Percentiles rank a stretch among this genome's conserved stretches.
phyloP scores from a whole-genome alignment of 129 eudicot species.

The Saposhnikovia divaricata region DNA sequence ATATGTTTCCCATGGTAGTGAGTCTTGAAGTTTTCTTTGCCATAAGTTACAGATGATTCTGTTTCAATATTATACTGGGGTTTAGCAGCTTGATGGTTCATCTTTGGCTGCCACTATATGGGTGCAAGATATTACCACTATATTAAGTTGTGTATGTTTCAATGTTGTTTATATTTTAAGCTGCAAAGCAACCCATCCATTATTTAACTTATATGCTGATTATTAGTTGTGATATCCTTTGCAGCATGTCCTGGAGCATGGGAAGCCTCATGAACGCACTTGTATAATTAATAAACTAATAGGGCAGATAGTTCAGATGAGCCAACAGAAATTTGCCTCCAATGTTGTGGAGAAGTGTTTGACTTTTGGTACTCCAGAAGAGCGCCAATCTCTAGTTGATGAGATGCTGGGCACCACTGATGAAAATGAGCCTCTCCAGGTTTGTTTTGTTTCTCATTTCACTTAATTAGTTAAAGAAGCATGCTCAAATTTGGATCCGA shows the following conservation, averaged over 20 bases:
- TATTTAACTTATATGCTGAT: background rate
- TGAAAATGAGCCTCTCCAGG: conserved; percentile 99
- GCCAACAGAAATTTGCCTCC: conserved; percentile 97
- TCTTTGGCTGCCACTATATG: background rate
- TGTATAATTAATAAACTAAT: conserved; percentile 56
- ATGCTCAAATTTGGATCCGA: background rate
- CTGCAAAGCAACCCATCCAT: background rate
- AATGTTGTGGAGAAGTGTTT: conserved; percentile 93
- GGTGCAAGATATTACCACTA: background rate
- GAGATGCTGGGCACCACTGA: conserved; percentile 94
- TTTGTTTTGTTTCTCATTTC: conserved; percentile 8
- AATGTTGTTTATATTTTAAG: background rate
- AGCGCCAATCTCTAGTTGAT: conserved; percentile 68
- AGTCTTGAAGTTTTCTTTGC: background rate
- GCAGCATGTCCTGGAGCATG: conserved; percentile 94
- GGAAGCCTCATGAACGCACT: conserved; percentile 77
- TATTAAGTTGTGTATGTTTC: background rate
- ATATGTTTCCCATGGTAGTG: background rate
- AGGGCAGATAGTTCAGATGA: conserved; percentile 90
- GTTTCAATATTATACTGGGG: background rate
- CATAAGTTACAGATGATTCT: background rate
- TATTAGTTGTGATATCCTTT: background rate
- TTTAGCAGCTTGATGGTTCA: background rate
- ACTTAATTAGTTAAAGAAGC: background rate
- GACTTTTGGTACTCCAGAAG: conserved; percentile 74